Conservation (phyloP, 306 rosid genomes). For the Cucumis sativus region Cucumber_9930_V3 NC_026661.2:2546001-2546500, state of each 20-base stretch:
- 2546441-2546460: no score
- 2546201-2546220: slow-evolving; percentile 1
- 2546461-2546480: neutral
- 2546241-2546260: neutral
- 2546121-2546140: neutral
- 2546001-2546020: neutral
- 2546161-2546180: neutral
- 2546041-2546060: neutral
- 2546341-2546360: no score
- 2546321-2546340: no score
- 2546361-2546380: no score
- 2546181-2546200: neutral
- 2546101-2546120: neutral
- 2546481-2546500: neutral
- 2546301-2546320: no score
- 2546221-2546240: slow-evolving; percentile 14
- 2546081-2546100: neutral
- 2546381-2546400: no score
- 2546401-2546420: no score
- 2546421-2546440: no score
- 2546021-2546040: neutral
- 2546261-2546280: neutral
- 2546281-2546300: neutral
- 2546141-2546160: neutral
- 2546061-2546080: neutral